A percentile compares a stretch with the other conserved stretches of the same genome.
phyloP scores from a whole-genome alignment of 1,284 basidiomycete species.

The Veloporphyrellus conicus region DNA sequence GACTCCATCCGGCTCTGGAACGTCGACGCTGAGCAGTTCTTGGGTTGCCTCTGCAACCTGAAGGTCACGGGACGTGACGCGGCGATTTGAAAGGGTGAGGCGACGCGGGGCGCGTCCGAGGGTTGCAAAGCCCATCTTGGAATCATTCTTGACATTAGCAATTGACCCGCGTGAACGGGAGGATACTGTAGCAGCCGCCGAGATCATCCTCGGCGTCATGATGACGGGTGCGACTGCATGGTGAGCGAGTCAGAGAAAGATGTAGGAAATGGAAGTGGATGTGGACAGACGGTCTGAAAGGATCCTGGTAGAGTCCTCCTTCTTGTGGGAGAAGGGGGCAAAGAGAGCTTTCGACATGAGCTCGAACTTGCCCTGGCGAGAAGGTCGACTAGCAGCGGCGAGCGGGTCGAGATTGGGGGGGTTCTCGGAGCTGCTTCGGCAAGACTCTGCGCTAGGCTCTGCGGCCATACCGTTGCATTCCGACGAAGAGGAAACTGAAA shows the following conservation, averaged over 20 bases:
- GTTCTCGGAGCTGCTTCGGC: neutral
- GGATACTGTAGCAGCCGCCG: conserved; percentile 58
- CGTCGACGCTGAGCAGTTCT: conserved; percentile 65
- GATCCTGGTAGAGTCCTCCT: conserved; percentile 63
- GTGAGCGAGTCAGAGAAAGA: neutral
- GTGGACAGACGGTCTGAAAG: conserved; percentile 62
- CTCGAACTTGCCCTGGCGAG: conserved; percentile 44
- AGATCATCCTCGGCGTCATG: conserved; percentile 83
- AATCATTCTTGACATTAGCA: conserved; percentile 32
- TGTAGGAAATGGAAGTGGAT: neutral
- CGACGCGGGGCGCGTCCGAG: conserved; percentile 69
- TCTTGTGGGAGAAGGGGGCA: conserved; percentile 63
- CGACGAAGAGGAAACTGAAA: conserved; percentile 7
- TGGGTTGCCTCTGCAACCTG: conserved; percentile 81
- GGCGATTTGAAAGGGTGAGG: conserved; percentile 58
- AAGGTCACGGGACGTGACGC: conserved; percentile 76
- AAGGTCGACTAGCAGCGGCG: neutral
- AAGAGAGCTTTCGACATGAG: conserved; percentile 63
- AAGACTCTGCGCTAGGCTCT: conserved; percentile 9
- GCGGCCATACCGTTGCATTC: conserved; percentile 21
- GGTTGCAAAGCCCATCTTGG: conserved; percentile 63
- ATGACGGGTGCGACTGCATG: conserved; percentile 80
- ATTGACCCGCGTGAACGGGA: conserved; percentile 46
- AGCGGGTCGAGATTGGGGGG: too few relatives aligned
- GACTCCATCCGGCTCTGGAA: conserved; percentile 64